A percentile compares a stretch with the other conserved stretches of the same genome.
Evolutionary conservation across 192 early-diverging fungal genomes (phyloP).

Genomic region (Coemansia sp.): DNA sequence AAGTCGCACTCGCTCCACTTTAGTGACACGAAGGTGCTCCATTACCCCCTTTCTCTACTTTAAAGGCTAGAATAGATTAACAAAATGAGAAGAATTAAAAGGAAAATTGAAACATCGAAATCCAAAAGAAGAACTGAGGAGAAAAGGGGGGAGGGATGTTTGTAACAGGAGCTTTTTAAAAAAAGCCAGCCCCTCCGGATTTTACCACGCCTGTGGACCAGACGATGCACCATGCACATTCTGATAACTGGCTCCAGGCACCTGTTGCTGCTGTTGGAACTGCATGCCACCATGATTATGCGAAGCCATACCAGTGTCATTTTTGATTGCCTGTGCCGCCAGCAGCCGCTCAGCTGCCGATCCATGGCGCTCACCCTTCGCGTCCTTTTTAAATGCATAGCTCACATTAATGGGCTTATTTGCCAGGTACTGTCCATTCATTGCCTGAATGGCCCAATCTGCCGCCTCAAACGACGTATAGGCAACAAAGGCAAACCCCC

Average conservation of each 20-base stretch:
- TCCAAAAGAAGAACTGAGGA: slow-evolving; percentile 1
- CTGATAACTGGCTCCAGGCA: background rate
- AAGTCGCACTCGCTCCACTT: slow-evolving; percentile 45
- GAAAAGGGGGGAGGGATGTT: background rate
- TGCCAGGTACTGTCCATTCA: slow-evolving; percentile 97
- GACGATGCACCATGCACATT: background rate
- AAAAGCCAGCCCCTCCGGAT: background rate
- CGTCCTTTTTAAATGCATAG: slow-evolving; percentile 98
- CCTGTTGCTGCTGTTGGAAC: background rate
- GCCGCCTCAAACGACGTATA: slow-evolving; percentile 94
- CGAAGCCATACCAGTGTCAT: slow-evolving; percentile 41
- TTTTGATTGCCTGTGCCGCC: slow-evolving; percentile 85
- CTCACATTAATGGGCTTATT: slow-evolving; percentile 87
- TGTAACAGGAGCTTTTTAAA: slow-evolving; percentile 1
- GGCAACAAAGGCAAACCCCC: slow-evolving; percentile 91
- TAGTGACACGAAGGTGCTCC: slow-evolving; percentile 29
- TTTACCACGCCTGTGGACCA: slow-evolving; percentile 9
- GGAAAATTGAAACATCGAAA: slow-evolving; percentile 1
- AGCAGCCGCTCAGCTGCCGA: slow-evolving; percentile 89
- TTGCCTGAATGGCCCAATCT: slow-evolving; percentile 95
- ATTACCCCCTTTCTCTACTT: too few species aligned
- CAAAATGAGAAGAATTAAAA: slow-evolving; percentile 2
- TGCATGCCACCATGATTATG: background rate
- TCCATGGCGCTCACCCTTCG: slow-evolving; percentile 95
- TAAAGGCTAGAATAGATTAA: too few species aligned